phyloP scores from a whole-genome alignment of 306 rosid species.

The Begonia peltatifolia region DNA sequence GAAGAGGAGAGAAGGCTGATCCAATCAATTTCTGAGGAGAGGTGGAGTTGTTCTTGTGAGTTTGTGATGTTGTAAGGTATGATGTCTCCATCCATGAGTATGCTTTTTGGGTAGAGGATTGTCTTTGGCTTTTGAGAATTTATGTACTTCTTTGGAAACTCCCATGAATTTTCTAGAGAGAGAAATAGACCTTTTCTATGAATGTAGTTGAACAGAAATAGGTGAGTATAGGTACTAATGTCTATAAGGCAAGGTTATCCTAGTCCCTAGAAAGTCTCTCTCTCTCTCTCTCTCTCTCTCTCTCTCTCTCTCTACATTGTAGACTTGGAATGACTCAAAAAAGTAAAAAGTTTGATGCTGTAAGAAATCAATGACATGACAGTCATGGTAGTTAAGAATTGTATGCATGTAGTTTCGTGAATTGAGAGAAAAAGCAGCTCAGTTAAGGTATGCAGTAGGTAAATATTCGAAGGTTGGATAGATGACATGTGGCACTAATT shows the following conservation, averaged over 20 bases:
- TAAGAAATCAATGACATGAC: not conserved
- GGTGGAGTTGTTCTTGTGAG: not conserved
- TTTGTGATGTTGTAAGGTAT: not conserved
- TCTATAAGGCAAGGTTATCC: not conserved
- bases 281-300: not conserved
- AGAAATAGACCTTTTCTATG: not conserved
- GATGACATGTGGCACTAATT: no score
- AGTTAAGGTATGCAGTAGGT: no score
- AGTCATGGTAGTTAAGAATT: not conserved
- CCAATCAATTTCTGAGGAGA: not conserved
- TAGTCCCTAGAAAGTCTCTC: not conserved
- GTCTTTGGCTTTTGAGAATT: not conserved
- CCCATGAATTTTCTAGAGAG: not conserved
- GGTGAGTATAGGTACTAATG: constrained; percentile 3
- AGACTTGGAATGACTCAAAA: not conserved
- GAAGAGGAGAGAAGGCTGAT: not conserved
- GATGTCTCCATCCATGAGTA: not conserved
- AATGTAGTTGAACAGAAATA: constrained; percentile 7
- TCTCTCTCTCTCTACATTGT: not conserved
- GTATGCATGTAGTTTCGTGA: not conserved
- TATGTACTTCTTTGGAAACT: not conserved
- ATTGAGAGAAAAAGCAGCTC: not conserved
- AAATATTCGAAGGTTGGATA: no score
- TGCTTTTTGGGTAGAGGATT: not conserved
- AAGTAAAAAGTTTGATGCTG: not conserved